A percentile compares a stretch with the other conserved stretches of the same genome.
These are phyloP conservation scores for Colletotrichum limetticola DNA, from an alignment of 2,329 filamentous ascomycete genomes.

Conservation along the genomic window DNA sequence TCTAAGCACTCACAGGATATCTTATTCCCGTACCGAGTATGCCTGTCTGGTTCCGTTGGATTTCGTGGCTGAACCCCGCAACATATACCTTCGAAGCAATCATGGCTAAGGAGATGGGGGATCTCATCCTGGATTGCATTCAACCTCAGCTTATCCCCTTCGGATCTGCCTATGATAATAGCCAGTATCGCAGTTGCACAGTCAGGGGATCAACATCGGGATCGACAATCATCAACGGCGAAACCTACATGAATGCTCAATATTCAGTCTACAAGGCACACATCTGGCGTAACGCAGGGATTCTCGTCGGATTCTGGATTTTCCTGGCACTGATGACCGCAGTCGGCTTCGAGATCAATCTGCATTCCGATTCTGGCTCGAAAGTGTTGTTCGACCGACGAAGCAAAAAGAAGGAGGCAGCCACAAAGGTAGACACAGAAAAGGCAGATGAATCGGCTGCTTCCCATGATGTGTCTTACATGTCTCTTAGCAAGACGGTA, in stretches of 20 bases:
- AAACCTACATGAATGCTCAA: slow-evolving; percentile 27
- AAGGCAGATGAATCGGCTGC: neutral
- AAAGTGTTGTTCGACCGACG: neutral
- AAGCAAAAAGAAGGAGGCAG: neutral
- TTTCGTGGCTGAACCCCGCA: slow-evolving; percentile 79
- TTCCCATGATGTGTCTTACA: neutral
- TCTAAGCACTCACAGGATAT: slow-evolving; percentile 57
- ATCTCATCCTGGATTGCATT: slow-evolving; percentile 53
- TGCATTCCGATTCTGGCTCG: neutral
- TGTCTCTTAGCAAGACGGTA: slow-evolving; percentile 5
- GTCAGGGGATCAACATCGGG: neutral
- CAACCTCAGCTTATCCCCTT: slow-evolving; percentile 17
- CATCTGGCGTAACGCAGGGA: slow-evolving; percentile 38
- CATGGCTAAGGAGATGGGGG: slow-evolving; percentile 74
- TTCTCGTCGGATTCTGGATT: slow-evolving; percentile 32
- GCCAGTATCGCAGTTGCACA: neutral
- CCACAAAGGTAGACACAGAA: neutral
- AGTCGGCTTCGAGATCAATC: neutral
- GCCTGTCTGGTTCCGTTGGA: slow-evolving; percentile 81
- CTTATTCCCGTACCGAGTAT: slow-evolving; percentile 63
- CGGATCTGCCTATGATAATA: neutral
- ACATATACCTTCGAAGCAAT: slow-evolving; percentile 79
- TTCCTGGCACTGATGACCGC: slow-evolving; percentile 18
- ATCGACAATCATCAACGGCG: slow-evolving; percentile 40
- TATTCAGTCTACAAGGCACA: slow-evolving; percentile 1